Base-by-base conservation (phyloP, 768 basidiomycete species). In the Sarcodon sp. region DNA sequence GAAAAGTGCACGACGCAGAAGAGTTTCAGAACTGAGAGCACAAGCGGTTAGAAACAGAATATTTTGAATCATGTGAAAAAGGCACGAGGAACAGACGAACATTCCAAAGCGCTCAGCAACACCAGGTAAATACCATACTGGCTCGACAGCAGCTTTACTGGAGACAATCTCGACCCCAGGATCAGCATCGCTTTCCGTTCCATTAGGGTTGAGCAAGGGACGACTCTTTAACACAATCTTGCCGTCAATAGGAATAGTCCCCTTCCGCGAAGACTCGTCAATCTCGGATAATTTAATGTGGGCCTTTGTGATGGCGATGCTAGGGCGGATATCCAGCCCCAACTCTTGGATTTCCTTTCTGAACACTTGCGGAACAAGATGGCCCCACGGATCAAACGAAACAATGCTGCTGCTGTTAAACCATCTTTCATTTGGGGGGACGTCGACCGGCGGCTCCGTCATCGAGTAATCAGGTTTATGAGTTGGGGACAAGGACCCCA, bases 231-330 rank as follows among this genome's bases (percentile, higher is more conserved):
- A 59, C 33, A 96, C 84, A 47, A 97, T 66, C 59, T 80, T 83
- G 4, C 89, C 92, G 61, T 98, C 94, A 1, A 94, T 66, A 6
- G 51, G 61, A 36, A 98, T 64, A 13, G 79, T 73, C 1, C 92
- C 92, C 52, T 72, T 75, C 47, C 80, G 70, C 31, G 79, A 80
- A 1, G 80, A 70, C 44, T 87, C 87, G 62, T 97, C 94, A 45
- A 98, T 69, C 66, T 98, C 94, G 61, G 79, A 81, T 63, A 98
- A 73, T 72, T 97, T 97, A 71, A 98, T 79, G 60, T 96, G 93
- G 0, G 92, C 86, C 51, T 80, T 83, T 8, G 94, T 98, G 46
- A 94, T 78, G 1, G 90, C 86, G 55, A 98, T 97, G 47, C 89
- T 92, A 0, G 94, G 94, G 12, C 92, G 70, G 35, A 92, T 72